Evolutionary conservation across 352 stramenopile species (phyloP).

Genomic region (Blastocystis sp.): DNA sequence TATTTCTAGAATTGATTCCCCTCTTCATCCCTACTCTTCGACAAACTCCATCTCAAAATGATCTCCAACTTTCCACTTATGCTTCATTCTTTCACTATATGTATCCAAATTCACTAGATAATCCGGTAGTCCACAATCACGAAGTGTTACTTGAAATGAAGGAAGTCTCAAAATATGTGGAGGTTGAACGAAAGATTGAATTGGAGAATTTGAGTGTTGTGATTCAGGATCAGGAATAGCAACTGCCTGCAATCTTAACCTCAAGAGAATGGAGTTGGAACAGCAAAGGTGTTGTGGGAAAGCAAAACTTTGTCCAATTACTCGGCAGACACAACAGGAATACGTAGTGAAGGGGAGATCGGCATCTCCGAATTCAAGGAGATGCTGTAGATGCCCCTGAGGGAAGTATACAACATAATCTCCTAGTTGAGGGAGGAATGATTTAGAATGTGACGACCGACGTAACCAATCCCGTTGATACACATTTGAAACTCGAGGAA

Average conservation of each 20-base stretch:
- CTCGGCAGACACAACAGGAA: slow-evolving; percentile 29
- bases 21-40: neutral
- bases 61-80: slow-evolving; percentile 25
- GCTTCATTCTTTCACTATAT: slow-evolving; percentile 4
- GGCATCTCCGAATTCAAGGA: slow-evolving; percentile 44
- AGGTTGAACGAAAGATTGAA: neutral
- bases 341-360: neutral
- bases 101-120: slow-evolving; percentile 45
- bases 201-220: neutral
- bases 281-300: slow-evolving; percentile 65
- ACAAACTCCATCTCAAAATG: slow-evolving; percentile 59
- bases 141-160: slow-evolving; percentile 60
- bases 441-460: neutral
- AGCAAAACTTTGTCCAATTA: slow-evolving; percentile 24
- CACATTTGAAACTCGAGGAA: neutral
- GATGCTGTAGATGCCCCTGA: slow-evolving; percentile 68
- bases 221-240: neutral
- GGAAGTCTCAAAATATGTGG: neutral
- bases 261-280: slow-evolving; percentile 20
- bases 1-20: neutral
- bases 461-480: slow-evolving; percentile 40
- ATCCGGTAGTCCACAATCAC: slow-evolving; percentile 68
- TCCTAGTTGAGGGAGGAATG: slow-evolving; percentile 69
- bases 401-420: slow-evolving; percentile 70
- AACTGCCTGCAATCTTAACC: slow-evolving; percentile 47